A percentile compares a stretch with the other conserved stretches of the same genome.
Conservation (phyloP, 805 yeast genomes). For the Wickerhamomyces strasburgensis region DNA sequence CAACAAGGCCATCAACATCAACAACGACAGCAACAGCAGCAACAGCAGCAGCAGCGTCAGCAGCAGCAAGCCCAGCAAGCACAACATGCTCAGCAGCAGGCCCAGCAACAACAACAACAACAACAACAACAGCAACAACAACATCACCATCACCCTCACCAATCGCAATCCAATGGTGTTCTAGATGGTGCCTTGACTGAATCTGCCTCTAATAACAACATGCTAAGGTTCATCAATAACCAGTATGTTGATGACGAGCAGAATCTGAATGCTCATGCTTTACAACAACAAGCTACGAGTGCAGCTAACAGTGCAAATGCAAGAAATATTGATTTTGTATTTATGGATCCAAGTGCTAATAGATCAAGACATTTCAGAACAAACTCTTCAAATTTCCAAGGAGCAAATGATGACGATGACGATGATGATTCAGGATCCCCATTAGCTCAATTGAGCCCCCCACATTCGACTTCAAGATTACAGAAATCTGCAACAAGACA, state of each 20-base stretch:
- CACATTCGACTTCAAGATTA: conserved; percentile 15
- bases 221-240: conserved; percentile 26
- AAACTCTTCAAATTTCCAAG: conserved; percentile 16
- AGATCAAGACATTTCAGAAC: conserved; percentile 22
- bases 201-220: conserved; percentile 19
- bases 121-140: conserved; percentile 14
- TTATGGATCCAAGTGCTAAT: conserved; percentile 26
- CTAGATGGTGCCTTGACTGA: conserved; percentile 19
- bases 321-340: conserved; percentile 27
- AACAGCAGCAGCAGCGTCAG: conserved; percentile 4
- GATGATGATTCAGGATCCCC: conserved; percentile 16
- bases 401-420: conserved; percentile 15
- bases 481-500: conserved; percentile 21
- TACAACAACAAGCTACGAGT: too few species aligned
- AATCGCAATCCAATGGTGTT: conserved; percentile 12
- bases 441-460: conserved; percentile 16
- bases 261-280: conserved; percentile 10
- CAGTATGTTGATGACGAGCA: conserved; percentile 27
- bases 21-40: conserved; percentile 9
- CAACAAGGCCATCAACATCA: conserved; percentile 3
- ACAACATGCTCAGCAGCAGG: conserved; percentile 2
- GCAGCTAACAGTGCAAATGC: conserved; percentile 12
- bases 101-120: conserved; percentile 10
- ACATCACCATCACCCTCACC: conserved; percentile 14
- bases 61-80: conserved; percentile 8